These are phyloP conservation scores for Trichophyton mentagrophytes DNA, from an alignment of 2,329 filamentous ascomycete species.

Conservation along the genomic window DNA sequence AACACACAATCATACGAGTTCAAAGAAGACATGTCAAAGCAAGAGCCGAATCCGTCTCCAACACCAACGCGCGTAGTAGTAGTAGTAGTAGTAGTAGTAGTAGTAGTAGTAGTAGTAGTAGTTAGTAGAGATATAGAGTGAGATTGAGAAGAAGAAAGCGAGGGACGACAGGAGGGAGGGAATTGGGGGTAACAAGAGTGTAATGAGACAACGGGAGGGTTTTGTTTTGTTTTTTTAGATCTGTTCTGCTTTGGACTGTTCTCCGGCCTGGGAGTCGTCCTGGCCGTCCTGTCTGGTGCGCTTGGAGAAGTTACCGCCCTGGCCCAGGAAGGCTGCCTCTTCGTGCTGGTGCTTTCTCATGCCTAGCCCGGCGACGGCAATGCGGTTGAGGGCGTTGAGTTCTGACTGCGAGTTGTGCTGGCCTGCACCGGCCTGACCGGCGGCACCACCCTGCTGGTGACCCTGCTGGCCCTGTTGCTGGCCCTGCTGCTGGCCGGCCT, in stretches of 20 bases:
- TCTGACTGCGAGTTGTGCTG: constrained; percentile 16
- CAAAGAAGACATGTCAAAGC: not conserved
- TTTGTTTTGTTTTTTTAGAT: not conserved
- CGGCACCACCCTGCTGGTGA: constrained; percentile 7
- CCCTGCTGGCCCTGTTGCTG: constrained; percentile 11
- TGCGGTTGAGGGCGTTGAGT: constrained; percentile 32
- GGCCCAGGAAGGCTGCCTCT: constrained; percentile 24
- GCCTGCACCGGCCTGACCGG: constrained; percentile 4
- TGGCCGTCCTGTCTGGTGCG: constrained; percentile 7
- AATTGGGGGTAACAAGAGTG: not conserved
- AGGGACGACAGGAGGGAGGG: not conserved
- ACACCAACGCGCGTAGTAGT: not conserved
- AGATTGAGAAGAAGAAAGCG: not conserved
- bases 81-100: not conserved
- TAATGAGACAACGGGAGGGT: not conserved
- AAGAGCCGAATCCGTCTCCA: not conserved
- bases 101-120: not conserved
- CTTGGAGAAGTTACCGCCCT: constrained; percentile 23
- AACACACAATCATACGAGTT: not conserved
- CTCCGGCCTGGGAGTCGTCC: not conserved
- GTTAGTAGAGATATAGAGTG: not conserved
- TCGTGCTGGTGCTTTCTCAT: constrained; percentile 33
- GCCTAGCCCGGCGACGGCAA: constrained; percentile 32
- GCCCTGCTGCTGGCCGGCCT: not conserved
- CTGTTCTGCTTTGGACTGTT: not conserved